Evolutionary conservation across 768 basidiomycete genomes (phyloP).

Genomic region (Hydnomerulius pinastri): DNA sequence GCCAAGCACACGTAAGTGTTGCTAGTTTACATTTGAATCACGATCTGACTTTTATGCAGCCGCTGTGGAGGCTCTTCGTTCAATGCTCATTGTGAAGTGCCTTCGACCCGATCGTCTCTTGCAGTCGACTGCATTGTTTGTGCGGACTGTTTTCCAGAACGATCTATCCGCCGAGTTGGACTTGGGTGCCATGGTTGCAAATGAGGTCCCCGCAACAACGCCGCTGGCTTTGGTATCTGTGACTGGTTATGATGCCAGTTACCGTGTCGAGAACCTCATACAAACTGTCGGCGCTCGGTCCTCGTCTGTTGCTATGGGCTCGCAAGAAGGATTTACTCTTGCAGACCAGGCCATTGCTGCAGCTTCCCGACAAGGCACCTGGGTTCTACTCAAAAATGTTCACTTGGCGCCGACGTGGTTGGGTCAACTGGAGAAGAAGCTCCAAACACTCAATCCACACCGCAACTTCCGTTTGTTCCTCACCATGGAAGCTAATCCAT

Average conservation of each 20-base stretch:
- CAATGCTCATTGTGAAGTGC: conserved; percentile 82
- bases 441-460: conserved; percentile 88
- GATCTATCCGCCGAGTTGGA: conserved; percentile 83
- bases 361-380: conserved; percentile 90
- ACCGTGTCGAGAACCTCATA: conserved; percentile 87
- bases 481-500: conserved; percentile 95
- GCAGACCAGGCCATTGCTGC: conserved; percentile 95
- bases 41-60: conserved; percentile 42
- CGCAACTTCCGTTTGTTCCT: conserved; percentile 95
- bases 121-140: conserved; percentile 78
- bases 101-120: conserved; percentile 90
- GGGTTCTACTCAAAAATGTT: conserved; percentile 98
- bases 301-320: conserved; percentile 95
- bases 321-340: conserved; percentile 93
- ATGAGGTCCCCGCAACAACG: conserved; percentile 78
- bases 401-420: conserved; percentile 96
- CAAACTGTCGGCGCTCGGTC: conserved; percentile 76
- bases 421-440: conserved; percentile 92
- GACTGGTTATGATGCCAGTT: conserved; percentile 97
- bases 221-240: conserved; percentile 92
- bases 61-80: conserved; percentile 72
- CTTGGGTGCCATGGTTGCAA: conserved; percentile 71
- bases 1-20: conserved; percentile 67
- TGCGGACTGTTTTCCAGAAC: conserved; percentile 72
- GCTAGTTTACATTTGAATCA: not conserved